Base-by-base conservation (phyloP, 768 basidiomycete genomes). In the Lyophyllum atratum region DNA sequence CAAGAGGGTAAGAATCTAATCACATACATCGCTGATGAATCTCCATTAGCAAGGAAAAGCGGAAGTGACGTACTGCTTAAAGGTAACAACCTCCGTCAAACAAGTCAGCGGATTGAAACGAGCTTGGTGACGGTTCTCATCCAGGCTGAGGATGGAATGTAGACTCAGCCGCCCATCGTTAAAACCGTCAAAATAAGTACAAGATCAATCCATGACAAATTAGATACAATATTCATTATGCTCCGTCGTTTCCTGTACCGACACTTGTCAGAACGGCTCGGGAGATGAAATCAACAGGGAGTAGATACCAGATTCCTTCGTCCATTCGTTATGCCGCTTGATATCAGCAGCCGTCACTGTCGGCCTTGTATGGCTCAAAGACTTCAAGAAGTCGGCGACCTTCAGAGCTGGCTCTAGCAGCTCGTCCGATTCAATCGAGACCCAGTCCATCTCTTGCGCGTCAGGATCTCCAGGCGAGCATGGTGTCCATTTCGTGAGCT, bases 381-480 rank as follows among this genome's bases (percentile, higher is more conserved):
- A 87, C 66, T 88, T 89, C 68, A 95, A 64, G 68, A 98, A 98
- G 69, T 97, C 95, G 10, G 74, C 77, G 29, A 92, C 52, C 55
- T 76, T 85, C 69, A 98, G 75, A 50, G 88, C 82, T 1, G 97
- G 96, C 70, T 98, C 96, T n/a, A 87, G 77, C 37, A 98, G 76
- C 68, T 97, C 92, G 52, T 98, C 91, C 2, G 89, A 87, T 43
- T 87, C 86, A 42, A 99, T 80, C 54, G 91, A 90, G 21, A 90
- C 83, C 96, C 96, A 98, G 5, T 85, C 76, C 78, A 89, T 93
- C 76, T 98, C 96, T 49, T 85, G 77, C 0, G 92, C 95, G 0
- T 84, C 85, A 0, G 85, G 79, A 62, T 95, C 94, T 9, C 96
- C 95, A 1, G 97, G 95, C 1, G 95, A 98, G 70, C 97, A 99